Base-by-base conservation (phyloP, 805 yeast species). In the Wickerhamomyces hampshirensis region DNA sequence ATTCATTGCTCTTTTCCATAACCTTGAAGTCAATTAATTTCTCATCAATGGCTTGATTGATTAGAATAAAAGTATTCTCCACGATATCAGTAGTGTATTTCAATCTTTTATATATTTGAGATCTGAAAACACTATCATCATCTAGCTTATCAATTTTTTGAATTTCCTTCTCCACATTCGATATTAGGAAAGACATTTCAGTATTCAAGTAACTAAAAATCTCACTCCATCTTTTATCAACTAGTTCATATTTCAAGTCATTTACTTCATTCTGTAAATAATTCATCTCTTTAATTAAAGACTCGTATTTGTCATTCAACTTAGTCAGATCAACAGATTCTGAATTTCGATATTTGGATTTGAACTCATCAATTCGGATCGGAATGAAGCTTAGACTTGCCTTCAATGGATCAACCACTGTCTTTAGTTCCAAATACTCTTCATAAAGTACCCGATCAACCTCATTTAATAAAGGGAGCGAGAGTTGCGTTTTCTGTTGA, bases 201-300 rank as follows among this genome's bases (percentile, higher is more conserved):
- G 60, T 53, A 30, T 74, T 60, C 35, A 79, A 51, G 39, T 63
- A 69, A 18, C 59, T 58, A 42, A 79, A 77, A 3, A 78, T 60
- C 17, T 68, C 68, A 43, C 63, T 58, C 85, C 86, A 80, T 50
- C 76, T 66, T 19, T 60, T 52, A 40, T 76, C 80, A 4, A 80
- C 63, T 19, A 71, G 45, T 28, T 72, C 75, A 4, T 39, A 42
- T 46, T 71, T 70, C 41, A 80, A 57, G 6, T 52, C 57, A 3
- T 52, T 51, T 11, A 75, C 43, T 34, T 71, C 73, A 9, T 48
- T 47, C 8, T 62, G 59, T 32, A 80, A 54, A 37, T 60, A 56
- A 14, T 62, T 53, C 58, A 72, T 68, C 40, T 66, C 65, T 10
- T 57, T 58, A 7, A 65, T 44, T 13, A 77, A 48, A 3, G 46